phyloP scores from a whole-genome alignment of 1,139 yeast species.

The Debaryomyces subglobosus region DNA sequence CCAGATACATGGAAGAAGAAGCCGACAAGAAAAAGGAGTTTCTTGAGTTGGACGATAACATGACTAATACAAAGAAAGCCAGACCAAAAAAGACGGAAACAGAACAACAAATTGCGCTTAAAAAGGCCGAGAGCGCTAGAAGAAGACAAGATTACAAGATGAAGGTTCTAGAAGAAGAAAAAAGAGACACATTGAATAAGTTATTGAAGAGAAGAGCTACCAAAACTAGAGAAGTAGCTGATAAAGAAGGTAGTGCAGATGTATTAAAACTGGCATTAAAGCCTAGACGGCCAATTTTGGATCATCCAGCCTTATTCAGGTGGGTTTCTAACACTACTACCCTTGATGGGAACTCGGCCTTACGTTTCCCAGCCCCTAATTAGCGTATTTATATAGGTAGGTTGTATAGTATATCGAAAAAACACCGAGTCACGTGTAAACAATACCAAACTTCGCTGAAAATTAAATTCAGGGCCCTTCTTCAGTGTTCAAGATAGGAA shows the following conservation, averaged over 20 bases:
- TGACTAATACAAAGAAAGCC: conserved; percentile 27
- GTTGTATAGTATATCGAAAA: background rate
- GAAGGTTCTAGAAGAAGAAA: conserved; percentile 87
- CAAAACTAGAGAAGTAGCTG: conserved; percentile 52
- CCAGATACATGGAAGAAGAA: conserved; percentile 43
- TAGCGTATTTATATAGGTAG: conserved; percentile 1
- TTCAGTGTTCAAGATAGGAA: background rate
- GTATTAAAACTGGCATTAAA: conserved; percentile 27
- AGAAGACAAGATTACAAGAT: conserved; percentile 84
- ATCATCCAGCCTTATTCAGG: conserved; percentile 35
- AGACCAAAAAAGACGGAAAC: conserved; percentile 57
- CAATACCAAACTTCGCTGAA: background rate
- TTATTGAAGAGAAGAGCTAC: conserved; percentile 81
- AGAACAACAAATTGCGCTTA: conserved; percentile 80
- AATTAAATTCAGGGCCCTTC: conserved; percentile 2
- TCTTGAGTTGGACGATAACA: conserved; percentile 28
- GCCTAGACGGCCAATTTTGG: conserved; percentile 39
- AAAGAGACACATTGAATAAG: conserved; percentile 85
- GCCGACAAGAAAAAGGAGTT: conserved; percentile 21
- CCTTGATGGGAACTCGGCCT: conserved; percentile 23
- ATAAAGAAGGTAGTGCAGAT: conserved; percentile 39
- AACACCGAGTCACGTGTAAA: background rate
- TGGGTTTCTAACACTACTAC: conserved; percentile 27
- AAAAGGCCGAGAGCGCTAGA: conserved; percentile 87
- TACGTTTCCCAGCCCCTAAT: conserved; percentile 20